phyloP scores from a whole-genome alignment of 495 filamentous ascomycete genomes.

The Neurospora tetraspora region DNA sequence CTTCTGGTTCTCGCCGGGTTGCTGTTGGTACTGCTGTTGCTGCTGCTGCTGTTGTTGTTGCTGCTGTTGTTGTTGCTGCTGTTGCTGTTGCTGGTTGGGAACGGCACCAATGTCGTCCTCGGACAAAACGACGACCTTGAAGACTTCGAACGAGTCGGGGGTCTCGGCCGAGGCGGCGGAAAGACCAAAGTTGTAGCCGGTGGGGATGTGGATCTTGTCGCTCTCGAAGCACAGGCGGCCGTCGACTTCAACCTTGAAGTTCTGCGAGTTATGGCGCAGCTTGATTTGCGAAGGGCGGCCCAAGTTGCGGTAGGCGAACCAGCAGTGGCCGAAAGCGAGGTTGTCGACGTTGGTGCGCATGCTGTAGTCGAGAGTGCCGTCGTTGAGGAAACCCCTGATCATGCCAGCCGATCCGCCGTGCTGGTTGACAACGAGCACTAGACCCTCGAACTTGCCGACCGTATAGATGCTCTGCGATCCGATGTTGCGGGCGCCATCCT shows the following conservation, averaged over 20 bases:
- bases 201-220: constrained; percentile 64
- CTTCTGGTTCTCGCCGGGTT: constrained; percentile 6
- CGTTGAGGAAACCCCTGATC: constrained; percentile 87
- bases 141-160: constrained; percentile 89
- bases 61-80: constrained; percentile 21
- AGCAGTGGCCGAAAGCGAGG: constrained; percentile 88
- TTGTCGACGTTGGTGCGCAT: constrained; percentile 68
- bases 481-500: constrained; percentile 54
- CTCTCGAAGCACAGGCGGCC: constrained; percentile 76
- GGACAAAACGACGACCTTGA: constrained; percentile 67
- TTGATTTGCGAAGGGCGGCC: constrained; percentile 71
- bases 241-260: constrained; percentile 73
- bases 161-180: constrained; percentile 81
- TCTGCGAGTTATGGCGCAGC: constrained; percentile 52
- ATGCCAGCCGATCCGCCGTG: constrained; percentile 74
- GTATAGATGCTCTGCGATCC: constrained; percentile 73
- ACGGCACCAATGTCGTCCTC: constrained; percentile 18
- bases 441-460: constrained; percentile 70
- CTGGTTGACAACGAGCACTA: constrained; percentile 78
- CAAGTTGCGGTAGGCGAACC: constrained; percentile 83
- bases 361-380: constrained; percentile 74
- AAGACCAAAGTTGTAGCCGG: constrained; percentile 77
- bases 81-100: constrained; percentile 22
- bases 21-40: constrained; percentile 13
- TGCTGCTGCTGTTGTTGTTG: constrained; percentile 22